These are phyloP conservation scores for Cubamyces lactineus DNA, from an alignment of 768 basidiomycete species.

Conservation along the genomic window DNA sequence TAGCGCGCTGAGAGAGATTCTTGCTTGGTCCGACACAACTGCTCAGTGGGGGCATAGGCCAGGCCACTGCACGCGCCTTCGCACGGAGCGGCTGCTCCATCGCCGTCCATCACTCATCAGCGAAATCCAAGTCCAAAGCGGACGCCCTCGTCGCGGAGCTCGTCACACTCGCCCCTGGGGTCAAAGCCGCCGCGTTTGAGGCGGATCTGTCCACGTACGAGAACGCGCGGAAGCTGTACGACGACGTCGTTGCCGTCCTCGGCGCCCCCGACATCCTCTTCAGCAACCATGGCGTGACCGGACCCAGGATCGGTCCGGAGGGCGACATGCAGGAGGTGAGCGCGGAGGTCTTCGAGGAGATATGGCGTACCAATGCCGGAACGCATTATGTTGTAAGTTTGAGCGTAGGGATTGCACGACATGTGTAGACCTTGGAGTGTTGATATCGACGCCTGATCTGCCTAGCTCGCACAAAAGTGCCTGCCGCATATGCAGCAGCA, in stretches of 20 bases:
- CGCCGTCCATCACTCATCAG: constrained; percentile 54
- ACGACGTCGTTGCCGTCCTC: constrained; percentile 45
- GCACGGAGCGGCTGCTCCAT: constrained; percentile 46
- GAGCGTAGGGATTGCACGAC: background rate
- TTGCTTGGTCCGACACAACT: background rate
- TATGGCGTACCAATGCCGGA: constrained; percentile 53
- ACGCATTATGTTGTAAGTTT: constrained; percentile 48
- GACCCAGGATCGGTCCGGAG: constrained; percentile 44
- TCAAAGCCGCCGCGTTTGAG: constrained; percentile 48
- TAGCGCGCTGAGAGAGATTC: background rate
- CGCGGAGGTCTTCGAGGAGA: constrained; percentile 47
- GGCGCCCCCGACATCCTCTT: constrained; percentile 56
- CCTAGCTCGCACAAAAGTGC: constrained; percentile 55
- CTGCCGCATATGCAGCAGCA: constrained; percentile 53
- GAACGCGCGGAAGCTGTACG: constrained; percentile 45
- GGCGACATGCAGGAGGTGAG: constrained; percentile 51
- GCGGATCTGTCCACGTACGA: constrained; percentile 53
- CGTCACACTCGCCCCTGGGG: constrained; percentile 31
- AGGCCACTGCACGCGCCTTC: constrained; percentile 50
- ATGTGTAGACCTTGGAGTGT: background rate
- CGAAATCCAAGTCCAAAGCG: constrained; percentile 38
- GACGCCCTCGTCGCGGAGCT: constrained; percentile 45
- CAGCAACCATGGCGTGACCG: constrained; percentile 52
- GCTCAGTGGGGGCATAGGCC: constrained; percentile 55
- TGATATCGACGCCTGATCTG: background rate